These are phyloP conservation scores for Monosporascus cannonballus DNA, from an alignment of 2,329 filamentous ascomycete genomes.

Conservation along the genomic window DNA sequence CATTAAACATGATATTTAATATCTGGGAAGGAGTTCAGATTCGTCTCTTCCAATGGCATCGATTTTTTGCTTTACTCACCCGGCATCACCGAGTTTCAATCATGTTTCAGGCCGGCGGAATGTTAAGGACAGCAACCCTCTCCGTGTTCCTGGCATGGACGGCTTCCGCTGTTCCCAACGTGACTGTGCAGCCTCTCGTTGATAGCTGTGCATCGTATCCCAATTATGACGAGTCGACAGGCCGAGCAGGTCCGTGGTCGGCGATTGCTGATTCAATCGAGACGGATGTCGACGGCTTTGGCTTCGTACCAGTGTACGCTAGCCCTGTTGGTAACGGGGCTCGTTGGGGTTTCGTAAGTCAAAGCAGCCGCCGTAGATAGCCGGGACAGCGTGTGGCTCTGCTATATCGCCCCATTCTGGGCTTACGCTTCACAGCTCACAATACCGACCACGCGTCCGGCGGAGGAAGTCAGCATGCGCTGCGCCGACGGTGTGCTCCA, in stretches of 20 bases:
- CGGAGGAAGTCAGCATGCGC: conserved; percentile 6
- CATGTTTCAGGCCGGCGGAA: not conserved
- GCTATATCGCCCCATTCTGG: no score
- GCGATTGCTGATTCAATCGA: conserved; percentile 10
- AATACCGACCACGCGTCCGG: conserved; percentile 7
- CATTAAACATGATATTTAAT: no score
- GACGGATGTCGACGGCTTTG: conserved; percentile 8
- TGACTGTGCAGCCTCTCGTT: conserved; percentile 10
- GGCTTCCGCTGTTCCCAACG: conserved; percentile 4
- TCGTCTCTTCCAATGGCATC: no score
- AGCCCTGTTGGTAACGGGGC: conserved; percentile 12
- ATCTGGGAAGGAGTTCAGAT: no score
- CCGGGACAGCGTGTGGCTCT: no score
- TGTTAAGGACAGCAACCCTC: not conserved
- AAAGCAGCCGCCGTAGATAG: not conserved
- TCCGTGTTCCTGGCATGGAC: not conserved
- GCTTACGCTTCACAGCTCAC: conserved; percentile 8
- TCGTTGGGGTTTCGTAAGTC: conserved; percentile 15
- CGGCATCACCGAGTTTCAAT: not conserved
- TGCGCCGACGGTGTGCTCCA: conserved; percentile 11
- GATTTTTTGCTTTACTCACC: no score
- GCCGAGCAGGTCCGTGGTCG: conserved; percentile 6
- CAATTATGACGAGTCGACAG: conserved; percentile 9
- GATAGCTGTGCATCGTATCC: conserved; percentile 10
- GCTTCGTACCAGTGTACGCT: conserved; percentile 11